A percentile compares a stretch with the other conserved stretches of the same genome.
Conservation (phyloP, 208 protist species). For the Acanthamoeba sp. region DNA sequence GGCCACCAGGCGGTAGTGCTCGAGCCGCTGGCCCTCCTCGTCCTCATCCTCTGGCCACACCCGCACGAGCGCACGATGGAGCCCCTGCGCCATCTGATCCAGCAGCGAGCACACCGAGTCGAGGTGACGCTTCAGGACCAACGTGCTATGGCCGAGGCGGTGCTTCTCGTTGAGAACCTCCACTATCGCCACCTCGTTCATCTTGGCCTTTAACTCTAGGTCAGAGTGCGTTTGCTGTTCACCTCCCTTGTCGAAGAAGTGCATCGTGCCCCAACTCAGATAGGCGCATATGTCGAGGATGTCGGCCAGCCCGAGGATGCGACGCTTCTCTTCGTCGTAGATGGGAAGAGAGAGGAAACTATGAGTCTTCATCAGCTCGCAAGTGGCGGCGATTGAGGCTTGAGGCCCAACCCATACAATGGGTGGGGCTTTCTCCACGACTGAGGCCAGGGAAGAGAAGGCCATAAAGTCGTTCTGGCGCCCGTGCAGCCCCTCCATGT, state of each 20-base stretch:
- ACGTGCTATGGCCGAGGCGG: not conserved
- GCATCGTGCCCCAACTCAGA: slow-evolving; percentile 19
- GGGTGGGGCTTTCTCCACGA: not conserved
- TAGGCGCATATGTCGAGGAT: slow-evolving; percentile 24
- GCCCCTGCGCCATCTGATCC: slow-evolving; percentile 18
- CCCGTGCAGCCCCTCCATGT: slow-evolving; percentile 31
- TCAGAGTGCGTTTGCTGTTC: not conserved
- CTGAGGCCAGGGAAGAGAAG: not conserved
- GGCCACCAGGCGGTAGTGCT: slow-evolving; percentile 40
- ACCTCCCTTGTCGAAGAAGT: slow-evolving; percentile 13
- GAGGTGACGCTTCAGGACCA: slow-evolving; percentile 31
- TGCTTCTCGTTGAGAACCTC: not conserved
- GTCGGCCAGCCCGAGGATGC: slow-evolving; percentile 2
- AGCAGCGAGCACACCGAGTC: slow-evolving; percentile 17
- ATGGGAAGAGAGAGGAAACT: not conserved
- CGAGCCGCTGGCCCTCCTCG: not conserved
- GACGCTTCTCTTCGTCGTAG: not conserved
- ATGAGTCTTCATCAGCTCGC: not conserved
- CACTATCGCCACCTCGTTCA: not conserved
- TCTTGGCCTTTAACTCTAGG: not conserved
- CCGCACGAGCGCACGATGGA: slow-evolving; percentile 24
- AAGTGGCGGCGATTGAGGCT: not conserved
- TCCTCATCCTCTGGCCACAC: slow-evolving; percentile 36
- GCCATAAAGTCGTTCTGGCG: slow-evolving; percentile 38
- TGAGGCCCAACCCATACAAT: not conserved